A percentile compares a stretch with the other conserved stretches of the same genome.
Conservation (phyloP, 768 basidiomycete genomes). For the Holtermanniella nyarrowii region DNA sequence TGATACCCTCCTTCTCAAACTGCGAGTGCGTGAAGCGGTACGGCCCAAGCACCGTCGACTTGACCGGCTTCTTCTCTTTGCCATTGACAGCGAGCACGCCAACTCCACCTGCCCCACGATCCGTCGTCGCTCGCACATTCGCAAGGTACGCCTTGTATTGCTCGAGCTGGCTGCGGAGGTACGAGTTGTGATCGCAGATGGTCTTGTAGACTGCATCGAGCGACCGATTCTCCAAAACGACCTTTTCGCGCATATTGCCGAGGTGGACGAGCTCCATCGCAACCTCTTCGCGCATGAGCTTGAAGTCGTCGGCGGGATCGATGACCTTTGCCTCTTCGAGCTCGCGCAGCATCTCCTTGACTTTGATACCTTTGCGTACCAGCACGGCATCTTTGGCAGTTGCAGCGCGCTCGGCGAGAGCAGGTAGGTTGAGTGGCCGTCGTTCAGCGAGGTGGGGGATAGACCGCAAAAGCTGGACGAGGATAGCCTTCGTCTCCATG, state of each 20-base stretch:
- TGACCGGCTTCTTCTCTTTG: constrained; percentile 86
- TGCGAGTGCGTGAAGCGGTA: constrained; percentile 97
- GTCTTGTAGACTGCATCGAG: constrained; percentile 98
- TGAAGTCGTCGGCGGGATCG: constrained; percentile 70
- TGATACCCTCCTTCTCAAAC: constrained; percentile 97
- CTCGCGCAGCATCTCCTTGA: constrained; percentile 97
- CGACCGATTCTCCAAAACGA: constrained; percentile 78
- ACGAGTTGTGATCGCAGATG: constrained; percentile 97
- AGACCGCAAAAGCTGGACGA: constrained; percentile 93
- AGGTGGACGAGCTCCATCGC: constrained; percentile 88
- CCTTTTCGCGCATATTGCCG: constrained; percentile 93
- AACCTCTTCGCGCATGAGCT: constrained; percentile 96
- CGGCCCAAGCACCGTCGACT: constrained; percentile 80
- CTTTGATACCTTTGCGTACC: constrained; percentile 95
- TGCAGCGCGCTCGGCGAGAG: constrained; percentile 86
- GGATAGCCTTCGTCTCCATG: constrained; percentile 99
- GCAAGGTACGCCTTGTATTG: constrained; percentile 99
- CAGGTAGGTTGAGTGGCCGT: constrained; percentile 76
- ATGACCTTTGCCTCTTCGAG: constrained; percentile 82
- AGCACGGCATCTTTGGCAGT: constrained; percentile 94
- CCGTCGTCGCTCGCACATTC: constrained; percentile 83
- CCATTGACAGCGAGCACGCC: constrained; percentile 93
- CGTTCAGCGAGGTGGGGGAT: constrained; percentile 74
- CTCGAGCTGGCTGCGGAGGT: constrained; percentile 87
- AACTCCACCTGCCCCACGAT: constrained; percentile 68